A percentile compares a stretch with the other conserved stretches of the same genome.
Evolutionary conservation across 805 yeast genomes (phyloP).

Genomic region (Hanseniaspora lindneri): DNA sequence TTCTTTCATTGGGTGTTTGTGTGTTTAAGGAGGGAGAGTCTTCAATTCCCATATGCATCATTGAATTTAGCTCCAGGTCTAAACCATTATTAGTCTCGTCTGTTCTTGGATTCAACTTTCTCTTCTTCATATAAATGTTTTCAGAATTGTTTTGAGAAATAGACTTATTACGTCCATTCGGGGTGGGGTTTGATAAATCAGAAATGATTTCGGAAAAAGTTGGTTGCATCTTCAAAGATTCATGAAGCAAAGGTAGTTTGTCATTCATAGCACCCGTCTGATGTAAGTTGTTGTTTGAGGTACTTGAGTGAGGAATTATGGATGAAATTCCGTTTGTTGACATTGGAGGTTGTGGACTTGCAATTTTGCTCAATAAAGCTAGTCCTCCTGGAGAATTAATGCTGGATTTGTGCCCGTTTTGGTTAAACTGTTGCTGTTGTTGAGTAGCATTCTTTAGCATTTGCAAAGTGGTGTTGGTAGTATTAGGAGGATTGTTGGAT

Average conservation of each 20-base stretch:
- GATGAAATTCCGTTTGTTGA: not conserved
- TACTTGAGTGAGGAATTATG: not conserved
- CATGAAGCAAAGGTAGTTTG: constrained; percentile 5
- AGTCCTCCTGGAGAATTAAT: constrained; percentile 13
- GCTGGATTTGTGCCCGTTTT: constrained; percentile 4
- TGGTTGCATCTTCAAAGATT: constrained; percentile 14
- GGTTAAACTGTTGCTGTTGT: not conserved
- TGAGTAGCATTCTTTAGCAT: constrained; percentile 10
- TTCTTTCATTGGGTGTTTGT: too few species aligned
- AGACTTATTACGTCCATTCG: not conserved
- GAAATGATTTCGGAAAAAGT: constrained; percentile 16
- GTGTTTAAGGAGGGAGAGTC: too few species aligned
- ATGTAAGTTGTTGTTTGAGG: not conserved
- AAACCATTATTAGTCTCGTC: not conserved
- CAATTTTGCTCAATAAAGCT: constrained; percentile 10
- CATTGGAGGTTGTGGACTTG: constrained; percentile 15
- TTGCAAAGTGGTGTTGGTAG: constrained; percentile 6
- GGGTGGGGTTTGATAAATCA: constrained; percentile 15
- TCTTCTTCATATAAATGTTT: not conserved
- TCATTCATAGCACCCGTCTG: not conserved
- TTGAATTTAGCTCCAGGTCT: not conserved
- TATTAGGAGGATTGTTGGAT: not conserved
- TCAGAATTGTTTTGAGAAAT: not conserved
- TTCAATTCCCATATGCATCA: constrained; percentile 1
- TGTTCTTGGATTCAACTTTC: not conserved